Evolutionary conservation across 208 protist species (phyloP), one percentile per base, ranked within the genome.

Genomic region (Crithidia mellificae): DNA sequence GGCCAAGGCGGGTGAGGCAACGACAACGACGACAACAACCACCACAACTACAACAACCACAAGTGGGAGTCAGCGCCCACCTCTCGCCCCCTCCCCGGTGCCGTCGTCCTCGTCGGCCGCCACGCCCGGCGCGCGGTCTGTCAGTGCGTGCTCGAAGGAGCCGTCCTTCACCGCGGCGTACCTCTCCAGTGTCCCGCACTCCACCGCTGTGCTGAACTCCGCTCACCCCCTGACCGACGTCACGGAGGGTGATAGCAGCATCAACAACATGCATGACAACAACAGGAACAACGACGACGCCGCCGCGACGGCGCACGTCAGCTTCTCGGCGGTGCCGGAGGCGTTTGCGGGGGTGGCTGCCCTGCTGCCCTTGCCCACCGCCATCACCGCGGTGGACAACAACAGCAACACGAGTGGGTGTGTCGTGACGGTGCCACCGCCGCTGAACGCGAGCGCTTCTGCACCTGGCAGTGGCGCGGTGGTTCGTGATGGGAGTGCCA

Each of bases 141-240:
- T 34, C 19, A 63, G 56, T 27, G 56, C 41, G 4, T 15, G 39
- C 29, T 63, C 56, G 41, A 30, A 38, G 56, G 27, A 63, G 25
- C 41, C 41, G 32, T 51, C 56, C 0, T 34, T 49, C 24, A 63
- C 56, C 27, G 41, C 56, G 3, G 56, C 56, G 22, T 51, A 51
- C 56, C 14, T 47, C 25, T n/a, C 20, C 15, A 63, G 43, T 44
- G 43, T 30, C 8, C 20, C 58, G 25, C 44, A 17, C 29, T 29
- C 58, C 29, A 24, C 25, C 6, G n/a, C n/a, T n/a, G n/a, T n/a
- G n/a, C n/a, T n/a, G n/a, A n/a, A n/a, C n/a, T n/a, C n/a, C n/a
- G n/a, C n/a, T n/a, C n/a, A 3, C 25, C 22, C 44, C 41, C 2
- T 27, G 19, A 2, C 24, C 27, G 2, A n/a, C 58, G 0, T 20